Evolutionary conservation across 176 grass and related monocot genomes (phyloP).

Genomic region (Puccinellia tenuiflora): DNA sequence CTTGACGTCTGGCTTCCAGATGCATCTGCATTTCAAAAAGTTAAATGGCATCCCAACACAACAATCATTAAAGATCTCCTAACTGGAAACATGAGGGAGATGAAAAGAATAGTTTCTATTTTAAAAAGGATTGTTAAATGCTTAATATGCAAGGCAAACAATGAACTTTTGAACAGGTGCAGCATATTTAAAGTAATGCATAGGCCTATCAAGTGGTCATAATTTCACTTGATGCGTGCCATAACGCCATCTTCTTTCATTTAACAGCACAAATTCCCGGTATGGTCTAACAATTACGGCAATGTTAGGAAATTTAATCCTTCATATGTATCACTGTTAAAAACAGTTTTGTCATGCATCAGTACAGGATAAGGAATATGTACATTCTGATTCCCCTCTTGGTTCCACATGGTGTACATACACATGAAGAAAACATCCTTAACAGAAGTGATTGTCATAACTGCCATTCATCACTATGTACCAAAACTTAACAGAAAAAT

Average conservation of each 20-base stretch:
- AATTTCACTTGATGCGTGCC: not conserved
- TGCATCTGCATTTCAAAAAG: slow-evolving; percentile 29
- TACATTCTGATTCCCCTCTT: not conserved
- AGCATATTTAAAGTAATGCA: not conserved
- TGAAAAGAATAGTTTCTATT: not conserved
- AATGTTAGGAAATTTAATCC: not conserved
- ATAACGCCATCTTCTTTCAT: not conserved
- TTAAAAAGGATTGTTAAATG: not conserved
- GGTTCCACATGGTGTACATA: not conserved
- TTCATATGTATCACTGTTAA: not conserved
- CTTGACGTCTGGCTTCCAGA: slow-evolving; percentile 39
- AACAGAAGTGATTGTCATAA: not conserved
- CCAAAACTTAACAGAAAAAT: not conserved
- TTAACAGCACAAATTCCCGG: not conserved
- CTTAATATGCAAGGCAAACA: not conserved
- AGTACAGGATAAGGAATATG: not conserved
- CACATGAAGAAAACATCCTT: not conserved
- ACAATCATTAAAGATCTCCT: not conserved
- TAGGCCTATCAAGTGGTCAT: not conserved
- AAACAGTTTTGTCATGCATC: not conserved
- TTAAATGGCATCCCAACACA: slow-evolving; percentile 13
- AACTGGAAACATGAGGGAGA: not conserved
- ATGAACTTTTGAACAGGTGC: not conserved
- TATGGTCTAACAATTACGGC: not conserved
- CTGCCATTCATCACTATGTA: not conserved